Evolutionary conservation across 192 early-diverging fungal genomes (phyloP), one percentile per base, ranked within the genome.

Genomic region (Gryganskiella cystojenkinii): DNA sequence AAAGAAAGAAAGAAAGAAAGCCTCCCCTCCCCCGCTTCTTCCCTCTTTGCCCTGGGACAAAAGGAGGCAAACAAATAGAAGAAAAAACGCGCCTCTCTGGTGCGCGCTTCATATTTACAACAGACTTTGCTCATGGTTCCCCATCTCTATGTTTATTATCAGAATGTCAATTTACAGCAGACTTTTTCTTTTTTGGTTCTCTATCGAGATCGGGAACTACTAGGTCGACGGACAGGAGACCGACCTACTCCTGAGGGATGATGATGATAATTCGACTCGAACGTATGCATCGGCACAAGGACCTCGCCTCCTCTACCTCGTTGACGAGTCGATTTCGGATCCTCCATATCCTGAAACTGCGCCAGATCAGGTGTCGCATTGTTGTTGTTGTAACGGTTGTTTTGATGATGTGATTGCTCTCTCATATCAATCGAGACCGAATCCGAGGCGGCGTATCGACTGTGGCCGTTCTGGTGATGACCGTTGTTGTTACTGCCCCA

Each of bases 261-360:
- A 6, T 70, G 31, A 25, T 49, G 43, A 33, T 67, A 8, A 11
- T 56, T 49, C 24, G 27, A 46, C 20, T 69, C 74, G 35, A 78
- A 59, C 19, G 60, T 78, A 15, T 78, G 42, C 74, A 78, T 78
- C 28, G 74, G 74, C 46, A 78, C 74, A 19, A 78, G 51, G 10
- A 78, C 74, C 61, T 78, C 74, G 15, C 74, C 74, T n/a, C 74
- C 74, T 10, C 74, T 50, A 5, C 74, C 74, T 30, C 63, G 50
- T 33, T 58, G 44, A 22, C 22, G 43, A n/a, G n/a, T n/a, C 27
- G 37, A 59, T 3, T 35, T n/a, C 43, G 33, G 44, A 33, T 35
- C 37, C 24, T 45, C 15, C 34, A 33, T 42, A 4, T 52, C 56
- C 20, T 68, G 66, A 60, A 78, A 69, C 10, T 69, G 37, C 8